Conservation (phyloP, 2,329 filamentous ascomycete species). For the Simplicillium aogashimaense region DNA sequence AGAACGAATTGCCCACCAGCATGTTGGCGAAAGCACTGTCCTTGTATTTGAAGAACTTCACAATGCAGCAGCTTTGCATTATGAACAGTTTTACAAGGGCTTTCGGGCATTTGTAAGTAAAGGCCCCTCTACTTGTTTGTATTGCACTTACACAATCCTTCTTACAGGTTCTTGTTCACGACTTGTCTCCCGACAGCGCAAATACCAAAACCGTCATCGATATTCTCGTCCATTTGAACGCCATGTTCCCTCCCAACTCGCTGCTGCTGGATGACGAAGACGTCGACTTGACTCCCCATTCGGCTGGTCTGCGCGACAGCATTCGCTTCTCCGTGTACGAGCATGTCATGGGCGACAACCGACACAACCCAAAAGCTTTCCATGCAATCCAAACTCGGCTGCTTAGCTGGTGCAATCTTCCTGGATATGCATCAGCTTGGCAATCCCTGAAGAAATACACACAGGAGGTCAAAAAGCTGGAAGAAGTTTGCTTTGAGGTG, state of each 20-base stretch:
- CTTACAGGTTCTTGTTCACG: slow-evolving; percentile 19
- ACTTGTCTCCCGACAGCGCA: slow-evolving; percentile 8
- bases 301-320: slow-evolving; percentile 20
- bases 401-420: slow-evolving; percentile 20
- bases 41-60: slow-evolving; percentile 18
- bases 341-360: slow-evolving; percentile 18
- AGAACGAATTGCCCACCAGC: slow-evolving; percentile 3
- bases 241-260: slow-evolving; percentile 20
- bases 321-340: slow-evolving; percentile 24
- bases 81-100: slow-evolving; percentile 19
- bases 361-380: slow-evolving; percentile 10
- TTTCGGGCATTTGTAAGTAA: slow-evolving; percentile 21
- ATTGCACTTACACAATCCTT: neutral
- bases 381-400: slow-evolving; percentile 19
- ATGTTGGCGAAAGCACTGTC: slow-evolving; percentile 5
- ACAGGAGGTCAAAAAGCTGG: slow-evolving; percentile 23
- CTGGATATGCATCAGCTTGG: slow-evolving; percentile 18
- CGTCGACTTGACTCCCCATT: slow-evolving; percentile 17
- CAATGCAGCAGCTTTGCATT: slow-evolving; percentile 16
- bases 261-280: slow-evolving; percentile 13
- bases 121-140: neutral
- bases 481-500: slow-evolving; percentile 10
- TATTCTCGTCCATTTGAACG: slow-evolving; percentile 24
- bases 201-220: slow-evolving; percentile 6
- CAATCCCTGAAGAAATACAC: slow-evolving; percentile 18